These are phyloP conservation scores for Sugiyamaella americana DNA, from an alignment of 805 yeast species.

Conservation along the genomic window DNA sequence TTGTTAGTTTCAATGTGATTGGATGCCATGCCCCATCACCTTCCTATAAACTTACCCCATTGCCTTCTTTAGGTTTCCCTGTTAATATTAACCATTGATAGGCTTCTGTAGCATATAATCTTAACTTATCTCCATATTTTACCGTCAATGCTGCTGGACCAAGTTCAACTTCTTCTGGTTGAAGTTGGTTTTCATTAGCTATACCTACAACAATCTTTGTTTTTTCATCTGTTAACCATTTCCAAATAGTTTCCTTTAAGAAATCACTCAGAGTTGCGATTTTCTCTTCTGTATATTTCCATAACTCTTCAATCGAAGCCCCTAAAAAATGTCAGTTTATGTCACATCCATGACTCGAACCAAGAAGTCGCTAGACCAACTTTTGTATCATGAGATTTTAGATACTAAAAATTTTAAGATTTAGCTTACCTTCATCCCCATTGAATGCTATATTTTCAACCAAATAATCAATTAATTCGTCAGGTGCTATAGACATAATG, in stretches of 20 bases:
- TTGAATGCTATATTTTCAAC: constrained; percentile 28
- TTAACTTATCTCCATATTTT: constrained; percentile 14
- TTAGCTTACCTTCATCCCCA: constrained; percentile 29
- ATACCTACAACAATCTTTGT: constrained; percentile 20
- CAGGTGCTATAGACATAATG: constrained; percentile 19
- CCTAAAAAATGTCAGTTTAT: constrained; percentile 17
- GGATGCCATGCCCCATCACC: background rate
- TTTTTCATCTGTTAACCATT: constrained; percentile 22
- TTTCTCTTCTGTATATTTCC: constrained; percentile 22
- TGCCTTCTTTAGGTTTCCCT: constrained; percentile 28
- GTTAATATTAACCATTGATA: constrained; percentile 34
- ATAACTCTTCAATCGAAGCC: constrained; percentile 23
- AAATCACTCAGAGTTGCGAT: constrained; percentile 21
- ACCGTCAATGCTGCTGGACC: constrained; percentile 12
- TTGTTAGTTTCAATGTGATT: background rate
- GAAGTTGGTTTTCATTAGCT: constrained; percentile 5
- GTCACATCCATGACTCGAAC: constrained; percentile 2
- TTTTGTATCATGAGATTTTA: background rate
- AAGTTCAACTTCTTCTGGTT: constrained; percentile 8
- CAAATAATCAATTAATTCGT: constrained; percentile 27
- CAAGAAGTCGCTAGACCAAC: background rate
- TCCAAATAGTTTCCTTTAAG: constrained; percentile 23
- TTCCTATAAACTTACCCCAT: constrained; percentile 10
- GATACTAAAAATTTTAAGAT: too few relatives aligned
- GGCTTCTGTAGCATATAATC: constrained; percentile 28